Percentiles rank a stretch among this genome's conserved stretches.
Conservation (phyloP, 1,139 yeast species). For the Taiozyma sp. region DNA sequence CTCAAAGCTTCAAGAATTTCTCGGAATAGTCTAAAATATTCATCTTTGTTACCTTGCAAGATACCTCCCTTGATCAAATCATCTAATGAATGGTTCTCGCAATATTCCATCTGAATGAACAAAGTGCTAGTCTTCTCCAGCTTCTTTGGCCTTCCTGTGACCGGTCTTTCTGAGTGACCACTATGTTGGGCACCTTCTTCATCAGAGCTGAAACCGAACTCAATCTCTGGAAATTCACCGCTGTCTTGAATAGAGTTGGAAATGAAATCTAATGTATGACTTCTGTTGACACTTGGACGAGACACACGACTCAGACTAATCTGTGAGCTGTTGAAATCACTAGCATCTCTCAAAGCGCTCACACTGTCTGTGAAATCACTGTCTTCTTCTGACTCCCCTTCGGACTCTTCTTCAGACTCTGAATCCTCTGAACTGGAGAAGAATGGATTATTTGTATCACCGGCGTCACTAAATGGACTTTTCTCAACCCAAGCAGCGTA, state of each 20-base stretch:
- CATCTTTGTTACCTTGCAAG: slow-evolving; percentile 65
- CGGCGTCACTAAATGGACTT: slow-evolving; percentile 29
- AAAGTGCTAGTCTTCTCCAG: slow-evolving; percentile 42
- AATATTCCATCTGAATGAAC: slow-evolving; percentile 96
- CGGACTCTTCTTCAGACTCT: slow-evolving; percentile 23
- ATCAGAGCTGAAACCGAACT: slow-evolving; percentile 44
- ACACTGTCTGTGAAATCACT: slow-evolving; percentile 6
- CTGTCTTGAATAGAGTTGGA: slow-evolving; percentile 48
- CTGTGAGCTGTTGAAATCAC: slow-evolving; percentile 3
- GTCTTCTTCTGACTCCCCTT: slow-evolving; percentile 18
- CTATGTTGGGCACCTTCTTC: slow-evolving; percentile 14
- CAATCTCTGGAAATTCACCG: slow-evolving; percentile 46
- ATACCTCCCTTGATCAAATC: slow-evolving; percentile 78
- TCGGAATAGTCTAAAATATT: slow-evolving; percentile 85
- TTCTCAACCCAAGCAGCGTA: slow-evolving; percentile 98
- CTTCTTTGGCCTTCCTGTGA: slow-evolving; percentile 14
- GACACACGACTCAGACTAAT: slow-evolving; percentile 5
- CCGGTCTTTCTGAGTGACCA: slow-evolving; percentile 12
- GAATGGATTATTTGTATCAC: slow-evolving; percentile 24
- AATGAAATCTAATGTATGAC: slow-evolving; percentile 50
- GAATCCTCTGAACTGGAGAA: slow-evolving; percentile 28
- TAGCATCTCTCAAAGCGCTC: background rate
- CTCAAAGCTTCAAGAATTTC: slow-evolving; percentile 88
- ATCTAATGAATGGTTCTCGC: slow-evolving; percentile 86
- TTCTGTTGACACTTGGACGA: slow-evolving; percentile 23